phyloP scores from a whole-genome alignment of 768 basidiomycete genomes.

The Boletus vermiculosoides region DNA sequence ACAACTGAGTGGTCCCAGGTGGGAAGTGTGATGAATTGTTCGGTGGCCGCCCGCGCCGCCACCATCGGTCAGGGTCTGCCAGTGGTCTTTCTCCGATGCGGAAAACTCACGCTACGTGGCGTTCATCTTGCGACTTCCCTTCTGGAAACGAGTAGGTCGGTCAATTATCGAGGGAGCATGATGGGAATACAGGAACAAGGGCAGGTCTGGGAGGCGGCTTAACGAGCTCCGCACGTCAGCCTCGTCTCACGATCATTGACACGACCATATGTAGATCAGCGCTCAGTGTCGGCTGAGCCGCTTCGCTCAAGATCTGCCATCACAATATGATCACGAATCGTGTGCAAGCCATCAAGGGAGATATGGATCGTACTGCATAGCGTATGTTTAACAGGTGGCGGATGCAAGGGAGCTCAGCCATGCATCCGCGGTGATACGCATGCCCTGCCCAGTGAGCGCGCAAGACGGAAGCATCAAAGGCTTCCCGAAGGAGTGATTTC shows the following conservation, averaged over 20 bases:
- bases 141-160: background rate
- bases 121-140: background rate
- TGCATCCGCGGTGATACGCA: background rate
- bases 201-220: background rate
- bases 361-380: background rate
- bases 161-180: background rate
- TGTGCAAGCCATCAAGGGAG: slow-evolving; percentile 4
- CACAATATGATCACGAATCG: background rate
- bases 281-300: slow-evolving; percentile 1
- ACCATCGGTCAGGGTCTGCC: background rate
- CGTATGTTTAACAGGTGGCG: background rate
- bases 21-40: background rate
- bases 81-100: background rate
- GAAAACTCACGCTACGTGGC: background rate
- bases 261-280: slow-evolving; percentile 10
- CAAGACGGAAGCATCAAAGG: background rate
- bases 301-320: slow-evolving; percentile 2
- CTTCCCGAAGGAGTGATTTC: background rate
- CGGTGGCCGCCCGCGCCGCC: background rate
- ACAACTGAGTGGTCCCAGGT: background rate
- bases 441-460: background rate
- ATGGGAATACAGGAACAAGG: slow-evolving; percentile 4
- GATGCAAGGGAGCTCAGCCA: background rate
- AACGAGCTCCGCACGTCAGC: too few species aligned
- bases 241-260: slow-evolving; percentile 3